Percentiles rank a stretch among this genome's conserved stretches.
These are phyloP conservation scores for Oehlia diaphana DNA, from an alignment of 192 early-diverging fungal genomes.

Conservation along the genomic window DNA sequence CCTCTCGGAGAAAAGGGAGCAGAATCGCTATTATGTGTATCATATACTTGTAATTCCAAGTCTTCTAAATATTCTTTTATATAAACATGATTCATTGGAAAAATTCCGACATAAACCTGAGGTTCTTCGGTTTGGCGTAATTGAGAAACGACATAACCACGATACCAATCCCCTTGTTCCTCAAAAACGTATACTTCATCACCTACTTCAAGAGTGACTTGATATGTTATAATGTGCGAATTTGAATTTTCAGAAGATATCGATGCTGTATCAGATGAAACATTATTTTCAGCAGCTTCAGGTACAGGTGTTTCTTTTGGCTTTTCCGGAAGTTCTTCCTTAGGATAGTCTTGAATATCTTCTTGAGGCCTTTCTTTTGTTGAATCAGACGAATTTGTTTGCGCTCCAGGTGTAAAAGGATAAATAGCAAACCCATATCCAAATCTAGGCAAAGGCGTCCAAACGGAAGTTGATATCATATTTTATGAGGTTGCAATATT, in stretches of 20 bases:
- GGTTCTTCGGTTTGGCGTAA: constrained; percentile 40
- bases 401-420: constrained; percentile 40
- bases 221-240: constrained; percentile 7
- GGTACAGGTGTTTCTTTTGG: background rate
- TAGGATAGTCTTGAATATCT: background rate
- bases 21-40: background rate
- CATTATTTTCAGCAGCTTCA: background rate
- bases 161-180: constrained; percentile 55
- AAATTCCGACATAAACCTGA: constrained; percentile 49
- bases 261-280: constrained; percentile 24
- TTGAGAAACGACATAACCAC: constrained; percentile 60
- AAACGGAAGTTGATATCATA: background rate
- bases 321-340: background rate
- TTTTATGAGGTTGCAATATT: background rate
- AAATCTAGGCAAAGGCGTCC: constrained; percentile 48
- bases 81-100: constrained; percentile 55
- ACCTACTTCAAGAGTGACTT: constrained; percentile 48
- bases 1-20: background rate
- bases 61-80: constrained; percentile 48
- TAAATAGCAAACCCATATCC: constrained; percentile 47
- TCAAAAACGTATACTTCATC: constrained; percentile 61
- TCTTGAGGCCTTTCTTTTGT: constrained; percentile 5
- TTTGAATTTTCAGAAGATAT: constrained; percentile 16
- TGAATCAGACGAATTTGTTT: constrained; percentile 17
- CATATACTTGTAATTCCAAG: constrained; percentile 2